Evolutionary conservation across 2,329 filamentous ascomycete species (phyloP).

Genomic region (Cladosporium sp.): DNA sequence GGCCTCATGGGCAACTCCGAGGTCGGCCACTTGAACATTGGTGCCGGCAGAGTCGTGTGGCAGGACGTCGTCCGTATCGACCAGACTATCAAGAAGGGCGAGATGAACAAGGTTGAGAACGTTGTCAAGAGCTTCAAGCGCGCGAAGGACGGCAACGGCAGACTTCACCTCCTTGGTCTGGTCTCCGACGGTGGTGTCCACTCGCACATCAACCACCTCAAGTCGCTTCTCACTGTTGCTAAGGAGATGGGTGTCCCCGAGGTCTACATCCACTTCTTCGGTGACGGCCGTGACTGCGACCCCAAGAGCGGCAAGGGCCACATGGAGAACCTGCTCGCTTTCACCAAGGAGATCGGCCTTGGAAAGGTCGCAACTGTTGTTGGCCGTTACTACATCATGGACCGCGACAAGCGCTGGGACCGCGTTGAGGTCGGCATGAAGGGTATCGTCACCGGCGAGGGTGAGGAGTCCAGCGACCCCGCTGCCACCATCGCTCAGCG

Average conservation of each 20-base stretch:
- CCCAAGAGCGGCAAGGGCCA: constrained; percentile 89
- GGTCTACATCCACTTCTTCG: constrained; percentile 99
- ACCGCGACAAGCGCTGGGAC: constrained; percentile 99
- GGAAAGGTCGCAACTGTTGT: constrained; percentile 91
- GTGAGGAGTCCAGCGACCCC: constrained; percentile 79
- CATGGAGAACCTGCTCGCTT: constrained; percentile 79
- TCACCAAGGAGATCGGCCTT: constrained; percentile 75
- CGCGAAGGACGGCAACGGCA: constrained; percentile 83
- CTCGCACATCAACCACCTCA: constrained; percentile 90
- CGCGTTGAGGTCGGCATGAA: constrained; percentile 85
- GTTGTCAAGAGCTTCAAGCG: constrained; percentile 73
- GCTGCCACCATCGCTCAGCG: constrained; percentile 81
- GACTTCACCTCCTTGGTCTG: constrained; percentile 87
- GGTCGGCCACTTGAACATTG: constrained; percentile 98
- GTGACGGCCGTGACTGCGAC: constrained; percentile 95
- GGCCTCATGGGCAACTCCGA: constrained; percentile 99
- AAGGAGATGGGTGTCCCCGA: constrained; percentile 84
- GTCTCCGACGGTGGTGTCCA: constrained; percentile 95
- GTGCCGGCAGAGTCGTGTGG: constrained; percentile 95
- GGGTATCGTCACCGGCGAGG: constrained; percentile 79
- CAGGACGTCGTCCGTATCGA: constrained; percentile 91
- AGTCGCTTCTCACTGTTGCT: constrained; percentile 80
- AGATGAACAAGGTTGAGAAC: constrained; percentile 71
- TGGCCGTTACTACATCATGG: constrained; percentile 97
- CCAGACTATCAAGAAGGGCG: constrained; percentile 79